Evolutionary conservation across 441 rosid species (phyloP).

Genomic region (Euphorbia corollata): DNA sequence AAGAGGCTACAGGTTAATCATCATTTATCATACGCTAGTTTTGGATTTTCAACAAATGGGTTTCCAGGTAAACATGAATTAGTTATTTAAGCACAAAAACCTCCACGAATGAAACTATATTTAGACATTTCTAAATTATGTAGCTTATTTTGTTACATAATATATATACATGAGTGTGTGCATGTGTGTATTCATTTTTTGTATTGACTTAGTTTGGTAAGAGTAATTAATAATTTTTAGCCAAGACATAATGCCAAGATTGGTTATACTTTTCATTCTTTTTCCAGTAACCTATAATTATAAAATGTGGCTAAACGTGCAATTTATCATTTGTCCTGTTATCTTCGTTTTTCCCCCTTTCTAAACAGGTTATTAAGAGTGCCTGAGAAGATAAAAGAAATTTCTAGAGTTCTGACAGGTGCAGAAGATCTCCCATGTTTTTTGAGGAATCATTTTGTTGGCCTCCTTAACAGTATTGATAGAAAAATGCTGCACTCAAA

Average conservation of each 20-base stretch:
- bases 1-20: not conserved
- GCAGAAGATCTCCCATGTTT: slow-evolving; percentile 81
- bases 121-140: not conserved
- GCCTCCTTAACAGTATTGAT: slow-evolving; percentile 92
- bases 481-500: slow-evolving; percentile 91
- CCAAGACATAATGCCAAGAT: not conserved
- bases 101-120: not conserved
- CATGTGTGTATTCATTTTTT: not conserved
- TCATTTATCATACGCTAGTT: not conserved
- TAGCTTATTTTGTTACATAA: not conserved
- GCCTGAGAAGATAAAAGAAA: slow-evolving; percentile 75
- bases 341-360: slow-evolving; percentile 10
- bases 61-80: not conserved
- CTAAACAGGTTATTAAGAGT: slow-evolving; percentile 69
- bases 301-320: slow-evolving; percentile 10
- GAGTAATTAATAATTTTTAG: not conserved
- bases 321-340: slow-evolving; percentile 15
- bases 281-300: not conserved
- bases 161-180: too few species aligned
- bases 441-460: slow-evolving; percentile 94
- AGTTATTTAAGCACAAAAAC: slow-evolving; percentile 4
- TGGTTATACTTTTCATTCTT: not conserved
- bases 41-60: not conserved
- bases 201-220: not conserved
- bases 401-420: slow-evolving; percentile 72